Evolutionary conservation across 2,329 filamentous ascomycete genomes (phyloP).

Genomic region (Aspergillus oerlinghausenensis): DNA sequence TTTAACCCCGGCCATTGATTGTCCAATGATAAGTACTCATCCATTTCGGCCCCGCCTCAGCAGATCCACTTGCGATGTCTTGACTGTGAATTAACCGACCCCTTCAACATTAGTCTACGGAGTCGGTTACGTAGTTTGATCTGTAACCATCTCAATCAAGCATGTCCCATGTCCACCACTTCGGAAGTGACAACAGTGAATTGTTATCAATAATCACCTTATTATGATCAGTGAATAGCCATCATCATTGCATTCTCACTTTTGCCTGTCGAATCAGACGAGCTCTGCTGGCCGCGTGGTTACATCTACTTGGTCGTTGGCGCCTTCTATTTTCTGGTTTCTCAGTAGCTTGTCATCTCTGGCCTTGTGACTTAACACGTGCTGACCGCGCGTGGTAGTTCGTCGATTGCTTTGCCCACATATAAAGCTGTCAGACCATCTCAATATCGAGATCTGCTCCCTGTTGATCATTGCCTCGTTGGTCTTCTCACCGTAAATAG

Average conservation of each 20-base stretch:
- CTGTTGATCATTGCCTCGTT: background rate
- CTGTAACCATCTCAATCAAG: background rate
- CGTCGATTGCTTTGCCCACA: background rate
- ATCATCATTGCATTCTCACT: background rate
- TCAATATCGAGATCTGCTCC: background rate
- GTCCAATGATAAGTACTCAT: background rate
- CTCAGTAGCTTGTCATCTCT: background rate
- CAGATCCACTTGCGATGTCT: background rate
- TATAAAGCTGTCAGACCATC: background rate
- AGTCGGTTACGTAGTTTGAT: too few species aligned
- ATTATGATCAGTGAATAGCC: background rate
- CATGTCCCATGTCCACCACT: background rate
- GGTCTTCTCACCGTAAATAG: background rate
- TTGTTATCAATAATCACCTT: background rate
- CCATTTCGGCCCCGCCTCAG: background rate
- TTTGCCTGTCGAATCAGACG: conserved; percentile 8
- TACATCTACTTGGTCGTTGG: background rate
- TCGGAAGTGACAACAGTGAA: background rate
- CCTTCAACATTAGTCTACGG: too few species aligned
- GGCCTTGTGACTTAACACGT: background rate
- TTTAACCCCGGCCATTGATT: background rate
- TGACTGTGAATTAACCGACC: background rate
- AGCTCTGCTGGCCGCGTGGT: conserved; percentile 7
- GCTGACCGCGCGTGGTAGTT: background rate
- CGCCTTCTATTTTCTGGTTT: background rate